Evolutionary conservation across 306 rosid genomes (phyloP), one percentile per base, ranked within the genome.

Genomic region (Dalbergia cultrata): DNA sequence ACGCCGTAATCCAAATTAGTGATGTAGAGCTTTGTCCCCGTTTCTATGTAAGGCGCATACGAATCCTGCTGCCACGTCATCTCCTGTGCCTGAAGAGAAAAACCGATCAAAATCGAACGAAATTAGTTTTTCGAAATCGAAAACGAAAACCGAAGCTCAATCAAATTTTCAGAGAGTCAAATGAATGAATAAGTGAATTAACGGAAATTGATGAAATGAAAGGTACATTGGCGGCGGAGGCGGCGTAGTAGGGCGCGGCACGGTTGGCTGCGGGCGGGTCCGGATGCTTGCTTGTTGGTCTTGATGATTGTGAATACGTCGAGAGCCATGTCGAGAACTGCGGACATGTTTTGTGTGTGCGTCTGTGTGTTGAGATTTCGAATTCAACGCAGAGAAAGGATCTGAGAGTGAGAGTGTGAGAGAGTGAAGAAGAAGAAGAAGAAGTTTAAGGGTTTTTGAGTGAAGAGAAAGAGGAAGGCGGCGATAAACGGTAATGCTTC

Each of bases 1-100:
- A 96, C 98, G 60, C 97, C 97, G 43, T 93, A 96, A 43, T 93
- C 98, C 84, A 96, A 87, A 81, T 92, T 96, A 8, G 99, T 92
- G 39, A 95, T 89, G 81, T 87, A 92, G 37, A 95, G 98, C 88
- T 95, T 91, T 44, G 97, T 89, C 67, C 97, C 98, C 5, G 99
- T 95, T 82, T 93, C 97, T 19, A 91, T 88, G n/a, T 98, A 89
- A 64, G 97, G 82, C 5, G 78, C 74, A 65, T 35, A 90, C 91
- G 93, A 43, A 85, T 93, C 93, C 76, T 95, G 99, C 84, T 92
- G 90, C 99, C 99, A 95, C 21, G 91, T 18, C 37, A 91, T 9
- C 88, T 93, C 97, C 65, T 95, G 93, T 67, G 96, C 98, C 99
- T 95, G 41, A 37, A 37, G 31, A 22, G 26, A 7, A 75, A 75